These are phyloP conservation scores for Suillus placidus DNA, from an alignment of 768 basidiomycete species.

Conservation along the genomic window DNA sequence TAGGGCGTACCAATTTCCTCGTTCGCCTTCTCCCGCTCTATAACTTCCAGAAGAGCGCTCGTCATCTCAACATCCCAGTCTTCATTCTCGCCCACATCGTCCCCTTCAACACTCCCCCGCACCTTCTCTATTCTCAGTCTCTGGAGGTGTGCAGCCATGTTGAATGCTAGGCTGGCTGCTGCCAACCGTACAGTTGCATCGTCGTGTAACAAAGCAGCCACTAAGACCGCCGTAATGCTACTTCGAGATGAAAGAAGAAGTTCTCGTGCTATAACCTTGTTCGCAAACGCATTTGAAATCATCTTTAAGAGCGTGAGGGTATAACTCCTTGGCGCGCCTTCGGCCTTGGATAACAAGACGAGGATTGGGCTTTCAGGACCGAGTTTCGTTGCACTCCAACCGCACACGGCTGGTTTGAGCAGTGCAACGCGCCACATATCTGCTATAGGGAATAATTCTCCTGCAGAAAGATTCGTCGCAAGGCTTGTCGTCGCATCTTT, in stretches of 20 bases:
- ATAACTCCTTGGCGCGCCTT: conserved; percentile 50
- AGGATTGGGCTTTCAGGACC: conserved; percentile 45
- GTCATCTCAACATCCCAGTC: conserved; percentile 89
- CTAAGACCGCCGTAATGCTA: conserved; percentile 54
- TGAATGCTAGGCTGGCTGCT: conserved; percentile 82
- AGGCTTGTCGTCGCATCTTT: conserved; percentile 48
- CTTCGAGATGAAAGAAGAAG: conserved; percentile 41
- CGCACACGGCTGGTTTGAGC: conserved; percentile 60
- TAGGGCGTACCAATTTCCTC: conserved; percentile 77
- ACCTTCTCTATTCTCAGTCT: conserved; percentile 52
- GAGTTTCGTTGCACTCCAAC: conserved; percentile 45
- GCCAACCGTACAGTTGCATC: conserved; percentile 74
- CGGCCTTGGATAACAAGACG: conserved; percentile 49
- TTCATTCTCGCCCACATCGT: conserved; percentile 55
- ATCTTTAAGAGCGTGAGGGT: conserved; percentile 68
- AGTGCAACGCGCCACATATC: conserved; percentile 84
- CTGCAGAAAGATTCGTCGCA: conserved; percentile 46
- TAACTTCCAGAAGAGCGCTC: conserved; percentile 80
- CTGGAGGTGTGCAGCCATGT: conserved; percentile 70
- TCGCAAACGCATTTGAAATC: conserved; percentile 67
- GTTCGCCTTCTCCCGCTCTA: conserved; percentile 67
- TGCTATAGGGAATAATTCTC: conserved; percentile 74
- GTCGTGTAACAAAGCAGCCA: conserved; percentile 67
- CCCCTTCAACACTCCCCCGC: conserved; percentile 33
- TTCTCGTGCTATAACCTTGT: conserved; percentile 38